A percentile compares a stretch with the other conserved stretches of the same genome.
Conservation (phyloP, 768 basidiomycete genomes). For the Lentinula boryana region DNA sequence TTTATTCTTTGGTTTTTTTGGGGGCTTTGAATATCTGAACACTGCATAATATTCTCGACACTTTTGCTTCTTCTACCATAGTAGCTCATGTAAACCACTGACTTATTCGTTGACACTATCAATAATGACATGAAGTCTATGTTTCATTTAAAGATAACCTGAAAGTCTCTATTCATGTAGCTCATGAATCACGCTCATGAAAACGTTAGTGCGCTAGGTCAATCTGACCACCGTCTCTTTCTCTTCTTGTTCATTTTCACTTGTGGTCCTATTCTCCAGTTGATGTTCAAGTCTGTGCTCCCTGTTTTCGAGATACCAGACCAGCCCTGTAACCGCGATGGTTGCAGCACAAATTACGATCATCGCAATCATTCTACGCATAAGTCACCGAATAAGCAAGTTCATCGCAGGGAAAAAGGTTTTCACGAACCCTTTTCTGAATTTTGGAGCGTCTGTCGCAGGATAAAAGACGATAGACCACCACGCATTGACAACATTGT, state of each 20-base stretch:
- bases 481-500: constrained; percentile 63
- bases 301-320: constrained; percentile 46
- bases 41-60: no score
- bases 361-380: constrained; percentile 51
- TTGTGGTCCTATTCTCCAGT: neutral
- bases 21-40: neutral
- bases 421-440: constrained; percentile 41
- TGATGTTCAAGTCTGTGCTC: constrained; percentile 13
- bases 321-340: constrained; percentile 45
- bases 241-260: neutral
- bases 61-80: no score
- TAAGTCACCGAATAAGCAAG: neutral
- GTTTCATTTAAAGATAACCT: no score
- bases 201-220: neutral
- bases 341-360: constrained; percentile 54
- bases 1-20: neutral
- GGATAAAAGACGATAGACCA: constrained; percentile 69
- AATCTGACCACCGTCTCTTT: neutral
- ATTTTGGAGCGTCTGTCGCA: constrained; percentile 65
- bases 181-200: neutral
- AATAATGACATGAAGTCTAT: no score
- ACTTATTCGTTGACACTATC: no score
- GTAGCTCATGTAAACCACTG: no score
- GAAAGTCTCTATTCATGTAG: no score
- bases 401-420: neutral